Conservation (phyloP, 305 asterid species). For the Monarda citriodora region DNA sequence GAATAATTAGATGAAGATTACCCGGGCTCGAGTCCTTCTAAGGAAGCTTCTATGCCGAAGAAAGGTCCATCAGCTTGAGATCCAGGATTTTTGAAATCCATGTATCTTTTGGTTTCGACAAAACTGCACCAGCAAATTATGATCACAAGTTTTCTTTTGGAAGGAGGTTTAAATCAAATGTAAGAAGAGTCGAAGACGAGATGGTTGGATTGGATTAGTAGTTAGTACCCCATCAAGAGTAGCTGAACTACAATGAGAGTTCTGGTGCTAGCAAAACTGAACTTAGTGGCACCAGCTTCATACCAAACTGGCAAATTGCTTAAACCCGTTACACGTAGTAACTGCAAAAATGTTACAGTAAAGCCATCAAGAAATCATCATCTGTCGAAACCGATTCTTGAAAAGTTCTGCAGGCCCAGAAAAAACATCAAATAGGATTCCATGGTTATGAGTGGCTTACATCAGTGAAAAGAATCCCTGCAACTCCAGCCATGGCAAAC, state of each 20-base stretch:
- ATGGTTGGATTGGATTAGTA: conserved; percentile 6
- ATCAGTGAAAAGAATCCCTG: conserved; percentile 86
- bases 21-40: conserved; percentile 89
- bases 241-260: conserved; percentile 55
- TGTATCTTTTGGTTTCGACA: conserved; percentile 84
- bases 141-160: not conserved
- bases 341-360: conserved; percentile 33
- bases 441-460: conserved; percentile 32
- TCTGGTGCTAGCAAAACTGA: conserved; percentile 68
- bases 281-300: conserved; percentile 93
- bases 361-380: conserved; percentile 4
- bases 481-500: conserved; percentile 98
- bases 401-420: too few species aligned
- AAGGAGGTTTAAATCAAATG: not conserved
- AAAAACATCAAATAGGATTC: not conserved
- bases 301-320: conserved; percentile 89
- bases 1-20: conserved; percentile 19
- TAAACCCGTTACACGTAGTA: conserved; percentile 78
- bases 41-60: conserved; percentile 76
- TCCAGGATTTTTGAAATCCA: conserved; percentile 83
- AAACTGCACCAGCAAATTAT: conserved; percentile 40
- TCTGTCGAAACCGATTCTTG: not conserved
- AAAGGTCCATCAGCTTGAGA: conserved; percentile 83
- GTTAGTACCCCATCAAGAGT: conserved; percentile 87
- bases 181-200: not conserved